A percentile compares a stretch with the other conserved stretches of the same genome.
Evolutionary conservation across 176 grass and related monocot genomes (phyloP).

Genomic region (Rhynchospora pubera): DNA sequence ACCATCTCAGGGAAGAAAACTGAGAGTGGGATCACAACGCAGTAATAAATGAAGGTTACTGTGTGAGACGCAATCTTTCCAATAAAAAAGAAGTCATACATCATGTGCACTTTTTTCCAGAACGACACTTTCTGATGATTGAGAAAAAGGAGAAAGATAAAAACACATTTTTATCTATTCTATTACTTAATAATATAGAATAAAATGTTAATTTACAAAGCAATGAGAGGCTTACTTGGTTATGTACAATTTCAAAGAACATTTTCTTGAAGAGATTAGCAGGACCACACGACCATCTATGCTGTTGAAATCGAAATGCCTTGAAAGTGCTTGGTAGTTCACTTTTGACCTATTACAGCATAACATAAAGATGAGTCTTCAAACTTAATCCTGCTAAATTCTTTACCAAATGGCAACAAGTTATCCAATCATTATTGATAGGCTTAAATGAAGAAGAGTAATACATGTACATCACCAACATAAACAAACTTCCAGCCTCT

Average conservation of each 20-base stretch:
- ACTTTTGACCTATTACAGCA: constrained; percentile 64
- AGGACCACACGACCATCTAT: constrained; percentile 90
- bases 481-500: constrained; percentile 87
- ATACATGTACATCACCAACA: constrained; percentile 64
- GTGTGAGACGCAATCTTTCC: constrained; percentile 79
- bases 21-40: constrained; percentile 58
- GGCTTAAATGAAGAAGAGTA: not conserved
- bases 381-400: not conserved
- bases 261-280: constrained; percentile 96
- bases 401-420: not conserved
- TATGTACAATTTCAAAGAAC: constrained; percentile 46
- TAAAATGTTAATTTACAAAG: not conserved
- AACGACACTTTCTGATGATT: constrained; percentile 54
- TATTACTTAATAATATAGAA: not conserved
- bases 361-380: not conserved
- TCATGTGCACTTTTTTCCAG: constrained; percentile 54
- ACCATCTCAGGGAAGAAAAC: constrained; percentile 72
- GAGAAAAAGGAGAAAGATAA: not conserved
- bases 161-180: not conserved
- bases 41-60: constrained; percentile 86
- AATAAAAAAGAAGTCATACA: constrained; percentile 89
- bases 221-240: constrained; percentile 37
- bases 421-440: not conserved
- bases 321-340: constrained; percentile 97
- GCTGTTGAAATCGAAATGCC: constrained; percentile 89